Evolutionary conservation across 108 stramenopile genomes (phyloP), one percentile per base, ranked within the genome.

Genomic region (Cylindrotheca fusiformis): DNA sequence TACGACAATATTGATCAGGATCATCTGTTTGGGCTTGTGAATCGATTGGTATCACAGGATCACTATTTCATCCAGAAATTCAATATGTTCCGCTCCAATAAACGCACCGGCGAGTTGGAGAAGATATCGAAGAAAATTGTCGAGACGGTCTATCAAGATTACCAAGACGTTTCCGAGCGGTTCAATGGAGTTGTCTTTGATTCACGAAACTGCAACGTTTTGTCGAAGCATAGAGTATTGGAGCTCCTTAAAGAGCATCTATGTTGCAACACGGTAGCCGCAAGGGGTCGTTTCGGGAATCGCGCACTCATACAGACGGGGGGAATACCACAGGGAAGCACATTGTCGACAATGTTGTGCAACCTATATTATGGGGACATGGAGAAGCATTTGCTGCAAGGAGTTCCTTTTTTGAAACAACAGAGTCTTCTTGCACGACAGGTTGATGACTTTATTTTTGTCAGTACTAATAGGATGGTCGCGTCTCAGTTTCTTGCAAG

Each of bases 361-460:
- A 95, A 96, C 52, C 51, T 89, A 17, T 97, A 95, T 77, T 97
- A 92, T 67, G 97, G 93, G 45, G 58, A 81, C 57, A 47, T 95
- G 18, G 97, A 97, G 65, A 60, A 68, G 21, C 49, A 62, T 23
- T 51, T 96, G 28, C 58, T 94, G 53, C 54, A 58, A n/a, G 67
- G 36, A 6, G 81, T 17, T 81, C 85, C 24, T 63, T n/a, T n/a
- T n/a, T n/a, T n/a, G n/a, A 67, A 2, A 46, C 61, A 55, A 52
- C 24, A 66, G 49, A 57, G 75, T 56, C 62, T 92, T 2, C 52
- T 93, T 29, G 61, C 88, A 22, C 75, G 95, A 0, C 67, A 85
- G 49, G 83, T 90, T 20, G 95, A 96, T 57, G 95, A 96, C 72
- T 96, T 92, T 61, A 55, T 96, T 22, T 63, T 90, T n/a, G 72